A percentile compares a stretch with the other conserved stretches of the same genome.
Evolutionary conservation across 768 basidiomycete species (phyloP).

Genomic region (Leucosporidium creatinivorum): DNA sequence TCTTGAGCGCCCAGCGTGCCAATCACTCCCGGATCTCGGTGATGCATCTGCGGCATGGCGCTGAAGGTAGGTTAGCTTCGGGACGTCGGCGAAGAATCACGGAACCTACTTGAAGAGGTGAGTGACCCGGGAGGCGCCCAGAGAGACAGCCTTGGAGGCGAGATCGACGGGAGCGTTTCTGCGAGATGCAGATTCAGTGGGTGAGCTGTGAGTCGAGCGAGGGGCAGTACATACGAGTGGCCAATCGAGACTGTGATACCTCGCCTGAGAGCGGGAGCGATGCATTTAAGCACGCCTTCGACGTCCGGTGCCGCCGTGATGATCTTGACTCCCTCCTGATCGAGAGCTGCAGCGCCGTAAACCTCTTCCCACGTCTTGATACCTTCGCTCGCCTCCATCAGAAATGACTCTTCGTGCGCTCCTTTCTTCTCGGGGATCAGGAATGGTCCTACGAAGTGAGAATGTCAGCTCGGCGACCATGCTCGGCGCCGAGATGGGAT

Average conservation of each 20-base stretch:
- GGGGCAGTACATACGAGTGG: conserved; percentile 47
- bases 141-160: neutral
- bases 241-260: conserved; percentile 80
- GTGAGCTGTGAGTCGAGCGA: conserved; percentile 31
- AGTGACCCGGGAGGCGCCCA: conserved; percentile 3
- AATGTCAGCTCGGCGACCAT: too few relatives aligned
- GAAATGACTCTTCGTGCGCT: neutral
- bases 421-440: neutral
- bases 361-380: conserved; percentile 63
- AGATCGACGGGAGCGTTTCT: neutral
- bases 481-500: conserved; percentile 39
- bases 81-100: conserved; percentile 64
- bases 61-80: conserved; percentile 86
- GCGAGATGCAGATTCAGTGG: neutral
- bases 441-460: neutral
- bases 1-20: conserved; percentile 63
- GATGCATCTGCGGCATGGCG: conserved; percentile 82
- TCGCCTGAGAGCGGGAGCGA: conserved; percentile 54
- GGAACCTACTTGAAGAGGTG: conserved; percentile 32
- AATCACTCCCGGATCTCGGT: conserved; percentile 84
- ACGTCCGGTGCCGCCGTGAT: conserved; percentile 84
- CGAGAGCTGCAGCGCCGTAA: conserved; percentile 62
- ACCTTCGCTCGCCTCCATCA: conserved; percentile 52
- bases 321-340: conserved; percentile 57
- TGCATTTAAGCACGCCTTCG: conserved; percentile 66